Evolutionary conservation across 73 alveolate species (phyloP), one percentile per base, ranked within the genome.

Genomic region (Uronychia setigera): DNA sequence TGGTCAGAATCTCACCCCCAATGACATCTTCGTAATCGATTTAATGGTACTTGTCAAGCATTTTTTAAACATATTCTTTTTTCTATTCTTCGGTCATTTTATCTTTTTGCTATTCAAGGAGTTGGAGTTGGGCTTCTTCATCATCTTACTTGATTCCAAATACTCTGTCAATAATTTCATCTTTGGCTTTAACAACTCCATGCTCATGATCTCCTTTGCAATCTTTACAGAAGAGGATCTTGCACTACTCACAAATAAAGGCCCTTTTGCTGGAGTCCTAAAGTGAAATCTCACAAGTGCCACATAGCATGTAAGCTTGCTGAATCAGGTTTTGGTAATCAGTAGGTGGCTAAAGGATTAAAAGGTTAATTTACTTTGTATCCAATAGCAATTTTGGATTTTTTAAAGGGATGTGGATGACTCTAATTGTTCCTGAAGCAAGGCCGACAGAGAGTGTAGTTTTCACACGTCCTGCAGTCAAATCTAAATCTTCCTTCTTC

Each of bases 381-480:
- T 60, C 92, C 93, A 13, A 82, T 75, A 0, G 99, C 99, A 29
- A 98, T 98, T 33, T 95, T 94, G 81, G 80, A 88, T 84, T 93
- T 94, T 85, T 93, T 96, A 87, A 98, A 93, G 88, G 91, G 90
- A 84, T 98, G 99, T 57, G 90, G 91, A 80, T 98, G 99, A n/a
- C 91, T 88, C 14, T 83, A 93, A 35, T 86, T 82, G 79, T 84
- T 80, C 81, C 93, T 95, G 82, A 84, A 91, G 67, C 99, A 98
- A 33, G 80, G 79, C 80, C 95, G 95, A 90, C 99, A 98, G 81
- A 98, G 94, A 11, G 99, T 93, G 94, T 91, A 98, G 91, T 98
- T 97, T 74, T 96, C 99, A 83, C 99, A 98, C 35, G 94, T 88
- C 76, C 86, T 82, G 90, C 99, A 98, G 87, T 98, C 99, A 83